Evolutionary conservation across 75 land plant genomes (phyloP).

Genomic region (Sequoia sempervirens): DNA sequence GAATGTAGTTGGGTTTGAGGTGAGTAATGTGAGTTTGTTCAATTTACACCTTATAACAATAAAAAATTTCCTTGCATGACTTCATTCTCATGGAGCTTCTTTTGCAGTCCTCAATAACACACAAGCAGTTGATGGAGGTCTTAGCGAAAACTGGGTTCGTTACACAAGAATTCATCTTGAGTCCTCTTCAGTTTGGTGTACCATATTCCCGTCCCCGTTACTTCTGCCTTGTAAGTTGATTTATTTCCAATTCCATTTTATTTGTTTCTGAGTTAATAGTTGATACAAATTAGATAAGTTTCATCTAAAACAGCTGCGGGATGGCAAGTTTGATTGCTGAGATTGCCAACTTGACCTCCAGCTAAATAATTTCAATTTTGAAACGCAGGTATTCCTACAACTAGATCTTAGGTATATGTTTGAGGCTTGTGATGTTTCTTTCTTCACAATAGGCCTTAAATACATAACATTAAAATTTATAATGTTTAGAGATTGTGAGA

Average conservation of each 20-base stretch:
- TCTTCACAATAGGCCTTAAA: too few species aligned
- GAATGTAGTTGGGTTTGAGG: constrained; percentile 99
- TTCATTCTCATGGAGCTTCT: constrained; percentile 1
- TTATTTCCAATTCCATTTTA: not conserved
- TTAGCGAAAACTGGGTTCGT: constrained; percentile 50
- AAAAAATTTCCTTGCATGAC: not conserved
- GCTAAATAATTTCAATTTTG: not conserved
- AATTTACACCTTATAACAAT: not conserved
- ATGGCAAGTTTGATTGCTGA: not conserved
- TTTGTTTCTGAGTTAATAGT: not conserved
- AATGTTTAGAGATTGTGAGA: too few species aligned
- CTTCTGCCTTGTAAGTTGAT: constrained; percentile 74
- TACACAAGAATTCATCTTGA: constrained; percentile 82
- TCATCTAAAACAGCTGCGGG: not conserved
- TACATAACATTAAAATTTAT: too few species aligned
- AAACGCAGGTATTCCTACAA: not conserved
- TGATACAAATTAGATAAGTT: not conserved
- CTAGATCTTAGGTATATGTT: not conserved
- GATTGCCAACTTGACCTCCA: not conserved
- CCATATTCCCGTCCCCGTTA: constrained; percentile 98
- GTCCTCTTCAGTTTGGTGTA: constrained; percentile 82
- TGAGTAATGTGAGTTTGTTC: constrained; percentile 22
- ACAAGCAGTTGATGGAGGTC: constrained; percentile 50
- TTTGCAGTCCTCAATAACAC: constrained; percentile 84
- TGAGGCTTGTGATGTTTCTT: not conserved